A percentile compares a stretch with the other conserved stretches of the same genome.
Evolutionary conservation across 345 rosid species (phyloP).

Genomic region (Syzygium oleosum): DNA sequence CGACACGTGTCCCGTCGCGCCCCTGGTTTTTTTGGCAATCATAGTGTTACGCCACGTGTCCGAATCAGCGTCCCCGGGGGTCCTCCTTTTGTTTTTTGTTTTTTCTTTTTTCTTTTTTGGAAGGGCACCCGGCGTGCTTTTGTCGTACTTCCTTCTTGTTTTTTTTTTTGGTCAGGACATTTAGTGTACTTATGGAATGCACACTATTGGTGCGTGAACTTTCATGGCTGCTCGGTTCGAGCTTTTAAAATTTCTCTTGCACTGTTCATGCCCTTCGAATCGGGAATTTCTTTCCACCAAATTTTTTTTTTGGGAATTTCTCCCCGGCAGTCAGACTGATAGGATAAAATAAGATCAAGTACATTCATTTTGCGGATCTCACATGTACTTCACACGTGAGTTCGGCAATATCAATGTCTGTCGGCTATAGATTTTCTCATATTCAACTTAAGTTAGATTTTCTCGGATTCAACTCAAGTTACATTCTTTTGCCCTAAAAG

Average conservation of each 20-base stretch:
- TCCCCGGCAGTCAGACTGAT: background rate
- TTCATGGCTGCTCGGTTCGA: background rate
- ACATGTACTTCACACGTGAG: background rate
- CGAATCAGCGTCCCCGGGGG: background rate
- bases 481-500: background rate
- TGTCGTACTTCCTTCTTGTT: background rate
- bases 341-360: background rate
- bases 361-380: background rate
- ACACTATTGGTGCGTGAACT: background rate
- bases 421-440: background rate
- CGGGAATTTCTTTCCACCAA: background rate
- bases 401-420: too few relatives aligned
- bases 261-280: background rate
- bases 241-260: background rate
- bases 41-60: background rate
- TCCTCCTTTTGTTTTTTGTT: fast-evolving
- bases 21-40: background rate
- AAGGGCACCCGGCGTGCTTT: background rate
- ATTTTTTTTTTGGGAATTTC: background rate
- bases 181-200: background rate
- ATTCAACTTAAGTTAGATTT: background rate
- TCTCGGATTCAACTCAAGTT: background rate
- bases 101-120: background rate
- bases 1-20: background rate
- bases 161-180: too few relatives aligned